Evolutionary conservation across 805 yeast species (phyloP).

Genomic region (Nakazawaea holstii): DNA sequence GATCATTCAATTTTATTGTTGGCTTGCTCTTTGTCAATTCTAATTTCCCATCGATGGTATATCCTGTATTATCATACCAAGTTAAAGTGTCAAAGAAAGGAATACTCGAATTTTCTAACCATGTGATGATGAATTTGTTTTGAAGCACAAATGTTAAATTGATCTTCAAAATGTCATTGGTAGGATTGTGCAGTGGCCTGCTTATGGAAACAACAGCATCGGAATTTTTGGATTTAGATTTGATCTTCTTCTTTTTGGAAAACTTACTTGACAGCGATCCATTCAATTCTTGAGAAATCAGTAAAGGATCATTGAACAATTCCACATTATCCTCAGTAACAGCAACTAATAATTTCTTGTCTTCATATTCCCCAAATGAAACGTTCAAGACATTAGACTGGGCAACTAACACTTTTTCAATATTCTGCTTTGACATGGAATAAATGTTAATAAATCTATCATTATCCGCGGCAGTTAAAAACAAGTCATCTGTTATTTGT

Average conservation of each 20-base stretch:
- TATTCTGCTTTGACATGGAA: slow-evolving; percentile 34
- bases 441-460: slow-evolving; percentile 81
- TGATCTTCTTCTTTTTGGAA: slow-evolving; percentile 39
- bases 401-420: slow-evolving; percentile 59
- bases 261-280: slow-evolving; percentile 15
- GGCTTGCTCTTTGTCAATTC: slow-evolving; percentile 34
- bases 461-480: slow-evolving; percentile 67
- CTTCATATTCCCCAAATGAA: slow-evolving; percentile 29
- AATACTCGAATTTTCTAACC: slow-evolving; percentile 58
- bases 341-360: slow-evolving; percentile 37
- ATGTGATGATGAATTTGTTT: slow-evolving; percentile 38
- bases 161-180: slow-evolving; percentile 20
- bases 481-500: slow-evolving; percentile 34
- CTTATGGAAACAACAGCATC: slow-evolving; percentile 38
- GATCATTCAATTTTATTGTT: slow-evolving; percentile 30
- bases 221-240: slow-evolving; percentile 46
- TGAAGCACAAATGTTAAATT: slow-evolving; percentile 18
- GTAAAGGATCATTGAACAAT: slow-evolving; percentile 56
- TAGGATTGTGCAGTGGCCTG: slow-evolving; percentile 35
- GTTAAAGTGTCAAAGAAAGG: slow-evolving; percentile 52
- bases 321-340: slow-evolving; percentile 69
- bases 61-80: slow-evolving; percentile 34
- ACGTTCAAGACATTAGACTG: slow-evolving; percentile 54
- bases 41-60: slow-evolving; percentile 20
- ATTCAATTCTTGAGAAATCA: slow-evolving; percentile 10